Percentiles rank a stretch among this genome's conserved stretches.
Evolutionary conservation across 768 basidiomycete species (phyloP).

Genomic region (Suillus bovinus): DNA sequence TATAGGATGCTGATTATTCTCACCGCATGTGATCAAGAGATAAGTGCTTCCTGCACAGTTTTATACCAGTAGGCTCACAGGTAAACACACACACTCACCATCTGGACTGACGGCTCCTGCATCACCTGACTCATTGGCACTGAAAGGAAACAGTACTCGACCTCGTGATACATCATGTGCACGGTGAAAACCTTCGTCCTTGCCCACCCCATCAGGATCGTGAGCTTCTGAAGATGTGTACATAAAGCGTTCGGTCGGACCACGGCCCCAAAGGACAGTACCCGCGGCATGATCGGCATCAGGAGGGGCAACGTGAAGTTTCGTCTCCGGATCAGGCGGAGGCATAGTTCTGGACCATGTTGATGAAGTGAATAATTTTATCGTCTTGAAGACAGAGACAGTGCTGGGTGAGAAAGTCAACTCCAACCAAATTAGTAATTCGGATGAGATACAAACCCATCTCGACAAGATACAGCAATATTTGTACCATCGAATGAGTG

Average conservation of each 20-base stretch:
- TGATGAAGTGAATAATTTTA: conserved; percentile 24
- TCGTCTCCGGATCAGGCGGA: conserved; percentile 12
- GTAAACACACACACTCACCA: conserved; percentile 34
- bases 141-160: conserved; percentile 35
- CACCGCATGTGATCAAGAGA: conserved; percentile 33
- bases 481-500: conserved; percentile 43
- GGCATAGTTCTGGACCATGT: conserved; percentile 15
- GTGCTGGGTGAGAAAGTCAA: conserved; percentile 18
- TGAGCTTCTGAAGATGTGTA: conserved; percentile 60
- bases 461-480: conserved; percentile 37
- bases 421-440: not conserved
- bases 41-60: conserved; percentile 20
- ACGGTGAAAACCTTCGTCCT: conserved; percentile 45
- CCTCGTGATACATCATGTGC: conserved; percentile 44
- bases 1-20: conserved; percentile 34
- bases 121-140: conserved; percentile 55
- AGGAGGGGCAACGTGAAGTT: conserved; percentile 19
- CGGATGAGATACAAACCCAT: conserved; percentile 25
- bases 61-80: not conserved
- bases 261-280: conserved; percentile 53
- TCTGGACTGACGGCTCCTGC: conserved; percentile 44
- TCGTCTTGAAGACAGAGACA: conserved; percentile 20
- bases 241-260: conserved; percentile 37
- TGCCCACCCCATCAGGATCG: not conserved
- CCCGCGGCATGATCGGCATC: conserved; percentile 38